Evolutionary conservation across 768 basidiomycete genomes (phyloP).

Genomic region (Phaeolepiota aurea): DNA sequence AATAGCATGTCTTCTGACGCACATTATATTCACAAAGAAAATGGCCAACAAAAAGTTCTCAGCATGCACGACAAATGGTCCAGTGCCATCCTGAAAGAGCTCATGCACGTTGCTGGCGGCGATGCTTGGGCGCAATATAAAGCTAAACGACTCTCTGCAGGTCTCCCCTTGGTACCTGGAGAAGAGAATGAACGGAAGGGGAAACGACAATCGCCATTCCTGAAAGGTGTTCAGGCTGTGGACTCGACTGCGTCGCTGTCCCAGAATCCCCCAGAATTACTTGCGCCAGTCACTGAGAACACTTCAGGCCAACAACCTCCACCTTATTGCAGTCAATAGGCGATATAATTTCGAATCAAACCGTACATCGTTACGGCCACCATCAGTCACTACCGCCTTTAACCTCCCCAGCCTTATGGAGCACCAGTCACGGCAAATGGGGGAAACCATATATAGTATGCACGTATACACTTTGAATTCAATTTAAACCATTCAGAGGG

Average conservation of each 20-base stretch:
- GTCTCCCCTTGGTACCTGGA: slow-evolving; percentile 39
- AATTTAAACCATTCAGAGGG: slow-evolving; percentile 5
- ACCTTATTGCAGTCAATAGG: no score
- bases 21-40: slow-evolving; percentile 21
- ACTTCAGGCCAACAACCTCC: no score
- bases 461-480: not conserved
- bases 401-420: no score
- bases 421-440: no score
- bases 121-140: slow-evolving; percentile 52
- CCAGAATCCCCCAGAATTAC: no score
- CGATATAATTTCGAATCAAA: no score
- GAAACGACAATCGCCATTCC: slow-evolving; percentile 12
- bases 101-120: slow-evolving; percentile 62
- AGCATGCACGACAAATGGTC: slow-evolving; percentile 65
- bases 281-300: no score
- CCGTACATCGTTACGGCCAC: no score
- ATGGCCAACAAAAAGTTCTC: slow-evolving; percentile 40
- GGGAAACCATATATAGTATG: no score
- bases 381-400: no score
- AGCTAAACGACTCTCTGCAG: slow-evolving; percentile 32
- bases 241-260: no score
- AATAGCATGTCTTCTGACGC: not conserved
- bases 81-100: slow-evolving; percentile 54
- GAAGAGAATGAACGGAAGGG: slow-evolving; percentile 15
- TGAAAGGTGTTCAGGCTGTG: slow-evolving; percentile 12